These are phyloP conservation scores for Coemansia furcata DNA, from an alignment of 192 early-diverging fungal species.

Conservation along the genomic window DNA sequence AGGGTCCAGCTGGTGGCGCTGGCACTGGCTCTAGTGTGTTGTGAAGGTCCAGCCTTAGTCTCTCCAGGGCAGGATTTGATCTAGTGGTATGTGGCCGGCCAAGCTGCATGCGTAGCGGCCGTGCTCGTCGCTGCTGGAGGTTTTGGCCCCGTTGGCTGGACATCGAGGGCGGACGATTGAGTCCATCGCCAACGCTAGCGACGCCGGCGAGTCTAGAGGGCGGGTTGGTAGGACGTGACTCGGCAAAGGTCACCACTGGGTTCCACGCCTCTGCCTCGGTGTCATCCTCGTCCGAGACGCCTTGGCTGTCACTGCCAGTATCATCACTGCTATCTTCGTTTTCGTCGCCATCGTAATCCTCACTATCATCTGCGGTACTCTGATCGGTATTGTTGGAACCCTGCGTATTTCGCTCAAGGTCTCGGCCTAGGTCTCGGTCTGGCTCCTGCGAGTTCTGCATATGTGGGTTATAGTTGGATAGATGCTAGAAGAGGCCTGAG, in stretches of 20 bases:
- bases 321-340: slow-evolving; percentile 15
- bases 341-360: slow-evolving; percentile 10
- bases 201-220: neutral
- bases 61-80: slow-evolving; percentile 14
- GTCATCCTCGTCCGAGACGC: neutral
- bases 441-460: neutral
- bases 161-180: neutral
- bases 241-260: slow-evolving; percentile 44
- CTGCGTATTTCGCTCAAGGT: neutral
- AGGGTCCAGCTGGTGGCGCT: neutral
- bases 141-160: neutral
- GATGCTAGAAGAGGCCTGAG: neutral
- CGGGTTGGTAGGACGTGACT: slow-evolving; percentile 6
- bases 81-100: slow-evolving; percentile 3
- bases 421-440: neutral
- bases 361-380: slow-evolving; percentile 55
- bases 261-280: slow-evolving; percentile 14
- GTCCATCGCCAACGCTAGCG: neutral
- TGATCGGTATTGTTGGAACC: slow-evolving; percentile 14
- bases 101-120: neutral
- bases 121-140: neutral
- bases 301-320: neutral
- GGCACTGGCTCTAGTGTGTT: slow-evolving; percentile 1
- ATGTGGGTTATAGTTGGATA: neutral
- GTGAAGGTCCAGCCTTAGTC: slow-evolving; percentile 8